Evolutionary conservation across 1,284 basidiomycete genomes (phyloP).

Genomic region (Marasmius fiardii): DNA sequence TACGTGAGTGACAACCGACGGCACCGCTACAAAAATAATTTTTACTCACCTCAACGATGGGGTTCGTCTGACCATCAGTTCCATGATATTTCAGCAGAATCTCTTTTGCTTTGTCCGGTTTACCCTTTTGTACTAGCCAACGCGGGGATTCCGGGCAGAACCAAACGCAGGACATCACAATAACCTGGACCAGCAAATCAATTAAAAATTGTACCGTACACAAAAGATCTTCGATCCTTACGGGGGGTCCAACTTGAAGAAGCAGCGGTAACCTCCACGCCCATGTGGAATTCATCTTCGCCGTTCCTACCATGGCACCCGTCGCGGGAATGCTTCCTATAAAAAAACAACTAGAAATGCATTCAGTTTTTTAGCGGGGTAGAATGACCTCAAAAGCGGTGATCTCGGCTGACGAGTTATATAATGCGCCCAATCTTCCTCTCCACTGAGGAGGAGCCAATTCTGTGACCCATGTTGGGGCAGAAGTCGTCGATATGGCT

Average conservation of each 20-base stretch:
- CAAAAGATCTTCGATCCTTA: conserved; percentile 7
- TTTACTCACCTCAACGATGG: conserved; percentile 22
- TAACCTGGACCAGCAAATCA: conserved; percentile 8
- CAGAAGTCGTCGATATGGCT: conserved; percentile 27
- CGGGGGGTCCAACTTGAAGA: conserved; percentile 22
- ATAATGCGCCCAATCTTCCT: conserved; percentile 24
- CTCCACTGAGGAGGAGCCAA: conserved; percentile 27
- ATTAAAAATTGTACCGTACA: not conserved
- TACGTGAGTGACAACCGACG: not conserved
- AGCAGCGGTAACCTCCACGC: conserved; percentile 26
- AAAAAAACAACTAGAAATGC: conserved; percentile 23
- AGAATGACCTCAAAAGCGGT: not conserved
- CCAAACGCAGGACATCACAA: conserved; percentile 23
- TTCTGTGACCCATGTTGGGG: conserved; percentile 27
- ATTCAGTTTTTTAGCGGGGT: not conserved
- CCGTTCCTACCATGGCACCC: conserved; percentile 26
- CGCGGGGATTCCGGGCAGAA: conserved; percentile 24
- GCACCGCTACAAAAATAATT: not conserved
- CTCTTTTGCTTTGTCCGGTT: conserved; percentile 21
- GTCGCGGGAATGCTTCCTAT: conserved; percentile 26
- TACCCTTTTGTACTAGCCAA: conserved; percentile 20
- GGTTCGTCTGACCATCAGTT: conserved; percentile 23
- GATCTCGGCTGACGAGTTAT: conserved; percentile 20
- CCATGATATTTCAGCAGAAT: conserved; percentile 24
- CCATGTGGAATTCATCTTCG: conserved; percentile 22